phyloP scores from a whole-genome alignment of 805 yeast species.

The Yamadazyma philogaea region DNA sequence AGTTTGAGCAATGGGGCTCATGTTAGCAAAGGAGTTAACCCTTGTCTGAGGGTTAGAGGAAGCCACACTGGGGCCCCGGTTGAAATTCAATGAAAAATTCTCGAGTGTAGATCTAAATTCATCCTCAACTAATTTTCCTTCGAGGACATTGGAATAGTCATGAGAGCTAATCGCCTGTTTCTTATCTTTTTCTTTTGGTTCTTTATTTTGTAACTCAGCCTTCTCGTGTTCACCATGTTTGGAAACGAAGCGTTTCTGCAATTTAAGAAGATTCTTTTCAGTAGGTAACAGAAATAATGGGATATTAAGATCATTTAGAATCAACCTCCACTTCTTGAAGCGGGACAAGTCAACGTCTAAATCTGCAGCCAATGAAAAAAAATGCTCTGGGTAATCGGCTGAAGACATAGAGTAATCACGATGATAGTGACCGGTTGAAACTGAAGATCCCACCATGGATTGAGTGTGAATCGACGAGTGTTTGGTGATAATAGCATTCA shows the following conservation, averaged over 20 bases:
- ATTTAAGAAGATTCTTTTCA: slow-evolving; percentile 25
- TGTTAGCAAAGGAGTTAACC: slow-evolving; percentile 2
- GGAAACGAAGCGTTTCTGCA: slow-evolving; percentile 19
- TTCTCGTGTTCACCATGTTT: slow-evolving; percentile 6
- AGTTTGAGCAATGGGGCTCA: slow-evolving; percentile 6
- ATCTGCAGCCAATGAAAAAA: slow-evolving; percentile 27
- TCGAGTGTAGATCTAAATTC: slow-evolving; percentile 30
- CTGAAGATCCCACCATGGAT: slow-evolving; percentile 14
- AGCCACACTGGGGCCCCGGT: slow-evolving; percentile 1
- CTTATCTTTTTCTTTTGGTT: not conserved
- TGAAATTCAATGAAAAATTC: slow-evolving; percentile 27
- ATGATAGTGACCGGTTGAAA: slow-evolving; percentile 5
- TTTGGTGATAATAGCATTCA: slow-evolving; percentile 21
- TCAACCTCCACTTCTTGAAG: slow-evolving; percentile 39
- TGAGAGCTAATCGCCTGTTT: slow-evolving; percentile 15
- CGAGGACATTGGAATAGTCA: slow-evolving; percentile 38
- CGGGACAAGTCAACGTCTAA: slow-evolving; percentile 27
- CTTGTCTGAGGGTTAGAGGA: slow-evolving; percentile 7
- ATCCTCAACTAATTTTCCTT: slow-evolving; percentile 26
- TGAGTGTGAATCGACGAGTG: slow-evolving; percentile 13
- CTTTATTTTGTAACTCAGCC: not conserved
- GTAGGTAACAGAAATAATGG: slow-evolving; percentile 49
- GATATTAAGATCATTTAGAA: slow-evolving; percentile 31
- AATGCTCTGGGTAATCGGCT: slow-evolving; percentile 3
- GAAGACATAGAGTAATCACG: not conserved